Conservation (phyloP, 2,329 filamentous ascomycete species). For the Colletotrichum acutatum region DNA sequence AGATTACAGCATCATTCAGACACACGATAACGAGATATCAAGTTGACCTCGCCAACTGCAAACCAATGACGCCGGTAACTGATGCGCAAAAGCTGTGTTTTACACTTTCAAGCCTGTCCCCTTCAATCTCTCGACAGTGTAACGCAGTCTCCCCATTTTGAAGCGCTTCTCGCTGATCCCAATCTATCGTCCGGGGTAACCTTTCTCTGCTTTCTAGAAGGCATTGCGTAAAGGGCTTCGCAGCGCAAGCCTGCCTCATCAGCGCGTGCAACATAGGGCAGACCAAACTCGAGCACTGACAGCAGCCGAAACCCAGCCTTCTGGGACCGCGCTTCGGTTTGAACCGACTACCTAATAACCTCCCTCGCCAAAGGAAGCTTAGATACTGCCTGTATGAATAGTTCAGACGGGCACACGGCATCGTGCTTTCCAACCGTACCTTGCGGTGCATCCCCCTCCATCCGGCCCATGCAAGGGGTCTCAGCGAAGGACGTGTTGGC, state of each 20-base stretch:
- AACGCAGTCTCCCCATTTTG: conserved; percentile 5
- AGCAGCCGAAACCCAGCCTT: conserved; percentile 11
- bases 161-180: conserved; percentile 24
- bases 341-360: conserved; percentile 7
- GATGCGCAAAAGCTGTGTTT: background rate
- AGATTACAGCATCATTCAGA: background rate
- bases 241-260: background rate
- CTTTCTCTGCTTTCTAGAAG: background rate
- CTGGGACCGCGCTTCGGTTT: conserved; percentile 18
- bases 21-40: background rate
- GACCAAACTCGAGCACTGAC: conserved; percentile 10
- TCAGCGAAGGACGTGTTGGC: background rate
- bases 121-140: conserved; percentile 21
- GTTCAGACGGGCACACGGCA: conserved; percentile 22
- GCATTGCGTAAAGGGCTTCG: background rate
- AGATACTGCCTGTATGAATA: conserved; percentile 3
- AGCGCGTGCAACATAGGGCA: background rate
- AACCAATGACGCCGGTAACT: background rate
- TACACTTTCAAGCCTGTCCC: conserved; percentile 11
- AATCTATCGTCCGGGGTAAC: conserved; percentile 23
- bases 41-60: background rate
- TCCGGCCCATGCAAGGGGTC: conserved; percentile 16
- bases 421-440: background rate
- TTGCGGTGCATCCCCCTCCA: background rate
- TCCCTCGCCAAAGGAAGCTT: conserved; percentile 9